Percentiles rank a stretch among this genome's conserved stretches.
Evolutionary conservation across 2,329 filamentous ascomycete species (phyloP).

Genomic region (Orbilia blumenaviensis): DNA sequence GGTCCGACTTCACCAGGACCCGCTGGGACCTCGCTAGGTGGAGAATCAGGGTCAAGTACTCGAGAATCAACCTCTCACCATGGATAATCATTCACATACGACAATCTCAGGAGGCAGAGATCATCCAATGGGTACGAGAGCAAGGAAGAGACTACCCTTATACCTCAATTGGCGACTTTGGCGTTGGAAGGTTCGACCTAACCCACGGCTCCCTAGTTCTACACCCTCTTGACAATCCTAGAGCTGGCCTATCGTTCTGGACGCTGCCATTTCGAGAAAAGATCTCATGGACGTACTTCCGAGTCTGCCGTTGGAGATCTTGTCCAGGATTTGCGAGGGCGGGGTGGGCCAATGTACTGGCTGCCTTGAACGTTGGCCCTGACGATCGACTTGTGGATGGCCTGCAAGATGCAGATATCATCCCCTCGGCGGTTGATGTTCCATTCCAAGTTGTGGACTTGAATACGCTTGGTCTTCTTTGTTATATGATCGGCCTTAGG

Average conservation of each 20-base stretch:
- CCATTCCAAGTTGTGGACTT: slow-evolving; percentile 23
- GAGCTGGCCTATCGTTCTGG: background rate
- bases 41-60: slow-evolving; percentile 15
- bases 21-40: slow-evolving; percentile 19
- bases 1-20: slow-evolving; percentile 19
- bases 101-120: slow-evolving; percentile 2
- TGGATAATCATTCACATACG: background rate
- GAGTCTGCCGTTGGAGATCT: background rate
- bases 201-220: background rate
- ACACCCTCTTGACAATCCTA: background rate
- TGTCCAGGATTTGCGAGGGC: slow-evolving; percentile 17
- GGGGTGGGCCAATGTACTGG: slow-evolving; percentile 17
- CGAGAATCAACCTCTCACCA: background rate
- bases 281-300: slow-evolving; percentile 11
- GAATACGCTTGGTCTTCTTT: slow-evolving; percentile 8
- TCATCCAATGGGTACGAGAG: slow-evolving; percentile 7
- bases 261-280: background rate
- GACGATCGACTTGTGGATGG: slow-evolving; percentile 1
- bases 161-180: slow-evolving; percentile 2
- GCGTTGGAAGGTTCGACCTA: slow-evolving; percentile 7
- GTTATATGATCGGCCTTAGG: slow-evolving; percentile 7
- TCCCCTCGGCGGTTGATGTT: slow-evolving; percentile 22
- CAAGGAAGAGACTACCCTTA: background rate
- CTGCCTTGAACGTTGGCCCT: slow-evolving; percentile 11
- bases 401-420: slow-evolving; percentile 20